Evolutionary conservation across 2,329 filamentous ascomycete species (phyloP), one percentile per base, ranked within the genome.

Genomic region (Teratosphaeria zuluensis): DNA sequence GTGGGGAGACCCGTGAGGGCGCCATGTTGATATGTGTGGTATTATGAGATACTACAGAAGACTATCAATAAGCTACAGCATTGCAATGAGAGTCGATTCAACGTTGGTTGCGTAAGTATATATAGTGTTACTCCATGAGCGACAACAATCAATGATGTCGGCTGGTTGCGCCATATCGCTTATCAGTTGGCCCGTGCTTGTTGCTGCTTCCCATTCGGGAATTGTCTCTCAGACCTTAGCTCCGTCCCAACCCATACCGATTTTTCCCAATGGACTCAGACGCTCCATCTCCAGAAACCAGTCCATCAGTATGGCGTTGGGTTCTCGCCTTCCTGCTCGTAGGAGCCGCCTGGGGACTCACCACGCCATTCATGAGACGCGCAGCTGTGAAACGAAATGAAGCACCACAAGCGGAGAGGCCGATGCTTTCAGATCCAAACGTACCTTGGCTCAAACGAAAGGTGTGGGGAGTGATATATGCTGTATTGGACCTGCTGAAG

Each of bases 331-430:
- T 96, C 79, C 81, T 96, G 57, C 84, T 96, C 60, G 92, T 97
- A 65, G 91, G 92, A 56, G 78, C 94, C 28, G 92, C 90, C 65
- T 97, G 92, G 92, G 92, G 92, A 56, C 84, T 95, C 66, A 96
- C 90, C 0, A 95, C 90, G 8, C 78, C 78, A 11, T 96, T 97
- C 77, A 95, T 97, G 80, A 87, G 92, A 28, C 84, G 84, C 62
- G 92, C 92, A 9, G 92, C 92, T 1, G 81, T 87, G 54, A 81
- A 85, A 61, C 61, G 67, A 48, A 68, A 70, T 31, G 58, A 65
- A 24, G 55, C 63, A 65, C 76, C 83, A 2, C 66, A 82, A 21
- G 77, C 87, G 35, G 75, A 79, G 51, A 70, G 76, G 12, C 75
- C 78, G 5, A 76, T 77, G 24, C 77, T 86, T 16, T 63, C 65